A percentile compares a stretch with the other conserved stretches of the same genome.
Conservation (phyloP, 345 rosid genomes). For the Sonneratia caseolaris region DNA sequence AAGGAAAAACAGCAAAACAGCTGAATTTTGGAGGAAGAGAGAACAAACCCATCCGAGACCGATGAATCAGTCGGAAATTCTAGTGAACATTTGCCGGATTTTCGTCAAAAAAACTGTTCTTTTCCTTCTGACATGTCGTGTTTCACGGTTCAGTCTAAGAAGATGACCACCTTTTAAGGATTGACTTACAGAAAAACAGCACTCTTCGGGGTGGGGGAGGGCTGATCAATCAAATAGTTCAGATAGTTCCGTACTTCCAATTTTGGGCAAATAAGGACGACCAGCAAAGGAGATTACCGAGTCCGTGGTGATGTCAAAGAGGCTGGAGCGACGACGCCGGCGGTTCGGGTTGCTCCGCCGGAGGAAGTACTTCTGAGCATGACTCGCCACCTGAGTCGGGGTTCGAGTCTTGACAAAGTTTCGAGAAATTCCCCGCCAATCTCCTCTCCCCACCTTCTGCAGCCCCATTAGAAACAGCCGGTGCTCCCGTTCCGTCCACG, state of each 20-base stretch:
- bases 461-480: conserved; percentile 71
- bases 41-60: too few relatives aligned
- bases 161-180: neutral
- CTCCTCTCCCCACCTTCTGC: conserved; percentile 88
- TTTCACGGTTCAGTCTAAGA: neutral
- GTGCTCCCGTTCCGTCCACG: conserved; percentile 99
- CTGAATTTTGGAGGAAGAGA: too few relatives aligned
- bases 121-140: neutral
- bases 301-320: conserved; percentile 82
- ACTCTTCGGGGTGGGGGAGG: neutral
- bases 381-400: conserved; percentile 95
- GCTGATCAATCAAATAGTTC: neutral
- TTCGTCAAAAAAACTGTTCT: neutral
- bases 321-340: conserved; percentile 88
- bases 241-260: neutral
- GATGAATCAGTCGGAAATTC: neutral
- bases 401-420: conserved; percentile 81
- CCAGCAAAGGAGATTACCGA: conserved; percentile 27
- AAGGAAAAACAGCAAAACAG: too few relatives aligned
- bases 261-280: neutral
- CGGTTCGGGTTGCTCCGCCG: conserved; percentile 71
- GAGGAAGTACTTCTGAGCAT: conserved; percentile 92
- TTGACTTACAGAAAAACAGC: neutral
- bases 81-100: neutral
- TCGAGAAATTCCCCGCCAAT: conserved; percentile 88